Evolutionary conservation across 768 basidiomycete species (phyloP).

Genomic region (Collybia sordida): DNA sequence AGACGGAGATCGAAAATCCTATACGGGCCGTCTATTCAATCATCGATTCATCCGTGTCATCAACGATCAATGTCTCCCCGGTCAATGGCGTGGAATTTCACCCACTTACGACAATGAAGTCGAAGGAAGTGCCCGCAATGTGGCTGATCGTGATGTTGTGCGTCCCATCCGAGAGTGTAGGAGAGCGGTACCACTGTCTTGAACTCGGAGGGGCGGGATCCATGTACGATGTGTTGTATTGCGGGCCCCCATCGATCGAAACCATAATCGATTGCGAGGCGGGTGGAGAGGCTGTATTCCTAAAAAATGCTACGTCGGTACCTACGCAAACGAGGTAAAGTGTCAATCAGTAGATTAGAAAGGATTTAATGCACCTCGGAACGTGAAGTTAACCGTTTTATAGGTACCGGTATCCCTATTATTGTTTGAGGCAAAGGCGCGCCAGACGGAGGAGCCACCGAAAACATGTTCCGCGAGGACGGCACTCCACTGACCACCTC

Average conservation of each 20-base stretch:
- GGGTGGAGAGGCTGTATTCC: slow-evolving; percentile 7
- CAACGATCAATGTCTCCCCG: slow-evolving; percentile 18
- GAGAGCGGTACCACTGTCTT: slow-evolving; percentile 24
- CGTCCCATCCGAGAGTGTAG: slow-evolving; percentile 12
- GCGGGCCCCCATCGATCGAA: slow-evolving; percentile 17
- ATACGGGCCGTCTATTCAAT: slow-evolving; percentile 10
- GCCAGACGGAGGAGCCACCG: slow-evolving; percentile 4
- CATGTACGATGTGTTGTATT: slow-evolving; percentile 9
- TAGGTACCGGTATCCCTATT: slow-evolving; percentile 6
- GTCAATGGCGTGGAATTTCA: slow-evolving; percentile 18
- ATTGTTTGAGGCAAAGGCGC: not conserved
- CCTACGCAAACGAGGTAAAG: slow-evolving; percentile 1
- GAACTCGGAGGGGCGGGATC: slow-evolving; percentile 14
- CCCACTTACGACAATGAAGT: slow-evolving; percentile 18
- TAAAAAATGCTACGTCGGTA: slow-evolving; percentile 10
- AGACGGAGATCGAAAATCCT: not conserved
- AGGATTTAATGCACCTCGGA: slow-evolving; percentile 2
- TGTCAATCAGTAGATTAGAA: not conserved
- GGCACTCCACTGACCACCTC: slow-evolving; percentile 4
- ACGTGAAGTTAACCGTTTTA: slow-evolving; percentile 4
- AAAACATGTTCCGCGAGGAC: not conserved
- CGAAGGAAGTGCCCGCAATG: slow-evolving; percentile 20
- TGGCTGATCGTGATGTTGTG: slow-evolving; percentile 18
- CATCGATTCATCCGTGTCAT: slow-evolving; percentile 16
- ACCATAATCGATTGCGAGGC: slow-evolving; percentile 13